Conservation (phyloP, 176 grass and related monocot species). For the Avena sativa region DNA sequence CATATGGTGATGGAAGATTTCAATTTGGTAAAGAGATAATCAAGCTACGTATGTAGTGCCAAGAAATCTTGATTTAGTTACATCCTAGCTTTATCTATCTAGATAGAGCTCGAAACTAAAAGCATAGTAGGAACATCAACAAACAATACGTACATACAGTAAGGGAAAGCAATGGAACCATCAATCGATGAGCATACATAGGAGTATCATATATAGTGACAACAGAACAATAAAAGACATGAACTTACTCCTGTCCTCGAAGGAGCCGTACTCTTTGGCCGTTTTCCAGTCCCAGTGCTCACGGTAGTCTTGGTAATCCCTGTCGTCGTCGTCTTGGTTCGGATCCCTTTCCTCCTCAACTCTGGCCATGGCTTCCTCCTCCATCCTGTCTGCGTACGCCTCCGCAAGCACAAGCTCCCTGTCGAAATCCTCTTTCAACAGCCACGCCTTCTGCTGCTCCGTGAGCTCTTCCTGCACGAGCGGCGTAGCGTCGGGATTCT, state of each 20-base stretch:
- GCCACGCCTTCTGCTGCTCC: conserved; percentile 5
- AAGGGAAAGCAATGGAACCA: background rate
- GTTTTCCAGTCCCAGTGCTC: conserved; percentile 5
- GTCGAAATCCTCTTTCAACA: background rate
- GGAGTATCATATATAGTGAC: background rate
- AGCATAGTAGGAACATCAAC: background rate
- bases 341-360: background rate
- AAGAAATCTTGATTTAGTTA: background rate
- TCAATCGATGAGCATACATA: background rate
- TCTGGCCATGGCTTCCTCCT: background rate
- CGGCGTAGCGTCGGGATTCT: background rate
- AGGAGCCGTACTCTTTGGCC: conserved; percentile 2
- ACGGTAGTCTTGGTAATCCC: background rate
- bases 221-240: background rate
- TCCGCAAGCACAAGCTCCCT: background rate
- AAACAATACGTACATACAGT: background rate
- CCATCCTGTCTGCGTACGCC: background rate
- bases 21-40: background rate
- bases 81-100: background rate
- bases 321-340: background rate
- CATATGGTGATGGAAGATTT: background rate
- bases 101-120: background rate
- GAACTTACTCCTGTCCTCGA: background rate
- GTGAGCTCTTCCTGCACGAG: conserved; percentile 9
- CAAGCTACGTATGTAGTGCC: background rate